Conservation (phyloP, 257 asterid genomes). For the Plantago ovata region DNA sequence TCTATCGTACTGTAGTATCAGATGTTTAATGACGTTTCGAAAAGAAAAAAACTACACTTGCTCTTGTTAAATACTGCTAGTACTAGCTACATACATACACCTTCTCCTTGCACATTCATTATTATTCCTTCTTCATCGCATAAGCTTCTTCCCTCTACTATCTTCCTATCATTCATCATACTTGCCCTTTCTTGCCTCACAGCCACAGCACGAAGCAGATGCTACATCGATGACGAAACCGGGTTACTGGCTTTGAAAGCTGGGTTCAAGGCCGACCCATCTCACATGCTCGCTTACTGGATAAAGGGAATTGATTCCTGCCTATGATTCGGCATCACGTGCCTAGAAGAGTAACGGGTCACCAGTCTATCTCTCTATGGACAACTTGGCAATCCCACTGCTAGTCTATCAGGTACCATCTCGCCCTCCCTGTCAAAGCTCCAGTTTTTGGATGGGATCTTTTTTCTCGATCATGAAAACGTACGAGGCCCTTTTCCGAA, state of each 20-base stretch:
- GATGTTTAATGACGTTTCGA: too few relatives aligned
- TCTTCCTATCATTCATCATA: slow-evolving; percentile 2
- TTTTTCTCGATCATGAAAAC: slow-evolving; percentile 32
- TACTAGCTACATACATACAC: too few relatives aligned
- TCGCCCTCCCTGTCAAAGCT: slow-evolving; percentile 60
- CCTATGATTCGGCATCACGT: slow-evolving; percentile 52
- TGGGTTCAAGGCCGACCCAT: slow-evolving; percentile 67
- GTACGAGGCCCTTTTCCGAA: slow-evolving; percentile 58
- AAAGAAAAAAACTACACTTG: too few relatives aligned
- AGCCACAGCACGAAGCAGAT: slow-evolving; percentile 42
- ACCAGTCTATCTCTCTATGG: slow-evolving; percentile 28
- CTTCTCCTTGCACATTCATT: too few relatives aligned
- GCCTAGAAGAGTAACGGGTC: slow-evolving; percentile 46
- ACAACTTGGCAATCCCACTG: slow-evolving; percentile 29
- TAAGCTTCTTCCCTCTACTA: too few relatives aligned
- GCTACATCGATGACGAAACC: slow-evolving; percentile 62
- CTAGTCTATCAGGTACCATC: slow-evolving; percentile 49
- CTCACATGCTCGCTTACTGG: slow-evolving; percentile 56
- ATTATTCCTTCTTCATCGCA: too few relatives aligned
- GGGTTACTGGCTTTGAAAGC: slow-evolving; percentile 59
- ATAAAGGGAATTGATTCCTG: slow-evolving; percentile 72
- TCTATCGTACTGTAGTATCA: too few relatives aligned
- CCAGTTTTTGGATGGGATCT: slow-evolving; percentile 32
- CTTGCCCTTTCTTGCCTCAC: slow-evolving; percentile 12
- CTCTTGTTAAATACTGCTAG: too few relatives aligned